Conservation (phyloP, 495 filamentous ascomycete genomes). For the Podospora sp. region DNA sequence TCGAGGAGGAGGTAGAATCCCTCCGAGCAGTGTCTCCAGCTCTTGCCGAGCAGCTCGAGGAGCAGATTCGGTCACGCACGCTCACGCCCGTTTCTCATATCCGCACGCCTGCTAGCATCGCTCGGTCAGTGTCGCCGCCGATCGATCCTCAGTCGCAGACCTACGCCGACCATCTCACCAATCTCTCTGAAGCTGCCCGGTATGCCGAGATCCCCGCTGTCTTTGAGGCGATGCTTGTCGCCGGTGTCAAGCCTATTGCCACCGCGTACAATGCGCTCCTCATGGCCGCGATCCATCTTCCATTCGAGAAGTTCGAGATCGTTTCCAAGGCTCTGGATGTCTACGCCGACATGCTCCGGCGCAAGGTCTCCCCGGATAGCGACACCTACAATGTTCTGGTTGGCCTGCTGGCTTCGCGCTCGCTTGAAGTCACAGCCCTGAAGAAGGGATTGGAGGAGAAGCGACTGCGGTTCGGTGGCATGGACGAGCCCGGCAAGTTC, state of each 20-base stretch:
- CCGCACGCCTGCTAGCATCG: conserved; percentile 44
- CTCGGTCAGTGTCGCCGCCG: conserved; percentile 48
- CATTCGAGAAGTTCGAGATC: conserved; percentile 70
- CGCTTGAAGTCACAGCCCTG: conserved; percentile 69
- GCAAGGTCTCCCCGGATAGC: conserved; percentile 77
- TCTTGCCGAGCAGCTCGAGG: conserved; percentile 40
- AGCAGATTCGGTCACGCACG: conserved; percentile 43
- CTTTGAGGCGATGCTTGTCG: conserved; percentile 81
- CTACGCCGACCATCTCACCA: conserved; percentile 74
- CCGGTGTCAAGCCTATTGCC: conserved; percentile 76
- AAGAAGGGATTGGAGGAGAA: conserved; percentile 75
- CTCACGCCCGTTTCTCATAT: conserved; percentile 43
- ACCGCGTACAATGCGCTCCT: conserved; percentile 89
- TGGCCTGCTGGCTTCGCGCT: conserved; percentile 74
- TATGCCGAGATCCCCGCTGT: conserved; percentile 85
- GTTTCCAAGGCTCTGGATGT: conserved; percentile 90
- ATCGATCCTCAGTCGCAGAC: conserved; percentile 61
- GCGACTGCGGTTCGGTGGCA: conserved; percentile 75
- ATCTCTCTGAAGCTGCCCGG: conserved; percentile 65
- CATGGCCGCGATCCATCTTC: conserved; percentile 75
- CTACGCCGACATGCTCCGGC: conserved; percentile 93
- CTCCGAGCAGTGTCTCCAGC: conserved; percentile 40
- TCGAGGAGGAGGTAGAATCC: conserved; percentile 48
- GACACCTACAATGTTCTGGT: conserved; percentile 86
- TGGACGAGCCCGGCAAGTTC: conserved; percentile 85